Percentiles rank a stretch among this genome's conserved stretches.
Evolutionary conservation across 306 rosid species (phyloP).

Genomic region (Myrica gale): DNA sequence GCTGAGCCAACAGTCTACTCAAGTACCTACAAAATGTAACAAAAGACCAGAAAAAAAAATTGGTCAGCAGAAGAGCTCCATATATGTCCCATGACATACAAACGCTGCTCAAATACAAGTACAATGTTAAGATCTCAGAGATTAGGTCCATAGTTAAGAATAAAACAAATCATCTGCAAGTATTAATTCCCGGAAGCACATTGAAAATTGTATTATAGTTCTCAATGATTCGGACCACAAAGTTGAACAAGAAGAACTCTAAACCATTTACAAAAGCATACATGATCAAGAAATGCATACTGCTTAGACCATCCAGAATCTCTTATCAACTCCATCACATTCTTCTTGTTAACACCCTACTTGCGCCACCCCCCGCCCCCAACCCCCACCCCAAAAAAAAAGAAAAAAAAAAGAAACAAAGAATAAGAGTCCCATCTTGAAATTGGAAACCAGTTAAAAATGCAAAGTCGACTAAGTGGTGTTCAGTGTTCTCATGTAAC

Average conservation of each 20-base stretch:
- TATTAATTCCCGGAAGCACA: not conserved
- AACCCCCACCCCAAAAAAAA: not conserved
- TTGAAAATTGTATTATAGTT: not conserved
- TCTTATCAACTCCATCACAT: not conserved
- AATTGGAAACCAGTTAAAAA: not conserved
- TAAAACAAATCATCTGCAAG: not conserved
- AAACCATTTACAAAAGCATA: not conserved
- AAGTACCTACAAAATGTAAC: conserved; percentile 26
- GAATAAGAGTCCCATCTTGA: not conserved
- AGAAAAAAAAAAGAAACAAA: too few species aligned
- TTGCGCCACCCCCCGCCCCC: not conserved
- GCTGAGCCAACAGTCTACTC: conserved; percentile 9
- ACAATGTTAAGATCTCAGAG: not conserved
- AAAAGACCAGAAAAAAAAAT: not conserved
- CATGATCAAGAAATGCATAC: not conserved
- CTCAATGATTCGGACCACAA: not conserved
- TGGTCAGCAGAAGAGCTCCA: not conserved
- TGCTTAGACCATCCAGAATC: not conserved
- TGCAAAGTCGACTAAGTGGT: not conserved
- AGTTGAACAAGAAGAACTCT: not conserved
- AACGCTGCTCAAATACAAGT: not conserved
- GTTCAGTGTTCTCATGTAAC: not conserved
- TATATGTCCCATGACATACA: not conserved
- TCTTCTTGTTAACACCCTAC: not conserved
- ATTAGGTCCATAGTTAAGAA: not conserved